These are phyloP conservation scores for Abrus precatorius DNA, from an alignment of 306 rosid genomes.

Conservation along the genomic window DNA sequence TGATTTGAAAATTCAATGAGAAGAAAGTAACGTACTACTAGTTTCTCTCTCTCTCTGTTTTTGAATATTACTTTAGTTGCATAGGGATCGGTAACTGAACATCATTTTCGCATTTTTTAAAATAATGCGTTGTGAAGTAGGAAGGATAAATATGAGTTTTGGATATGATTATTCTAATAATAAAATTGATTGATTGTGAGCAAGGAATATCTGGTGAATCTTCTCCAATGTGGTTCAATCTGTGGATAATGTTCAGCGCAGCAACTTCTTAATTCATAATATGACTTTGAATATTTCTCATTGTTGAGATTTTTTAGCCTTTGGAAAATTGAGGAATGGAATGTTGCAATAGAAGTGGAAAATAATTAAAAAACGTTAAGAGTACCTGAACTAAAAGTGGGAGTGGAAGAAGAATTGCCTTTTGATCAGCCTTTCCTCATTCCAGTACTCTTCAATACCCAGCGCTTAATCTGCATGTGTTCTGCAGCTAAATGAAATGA, in stretches of 20 bases:
- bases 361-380: slow-evolving; percentile 19
- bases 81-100: neutral
- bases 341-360: slow-evolving; percentile 4
- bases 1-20: neutral
- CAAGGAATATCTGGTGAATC: slow-evolving; percentile 3
- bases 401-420: slow-evolving; percentile 24
- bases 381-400: slow-evolving; percentile 6
- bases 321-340: slow-evolving; percentile 8
- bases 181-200: slow-evolving; percentile 36
- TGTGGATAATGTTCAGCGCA: slow-evolving; percentile 14
- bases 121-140: neutral
- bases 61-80: neutral
- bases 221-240: neutral
- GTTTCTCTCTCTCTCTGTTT: neutral
- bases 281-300: neutral
- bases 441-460: slow-evolving; percentile 12
- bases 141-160: slow-evolving; percentile 7
- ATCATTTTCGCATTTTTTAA: neutral
- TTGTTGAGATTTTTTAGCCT: slow-evolving; percentile 24
- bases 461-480: slow-evolving; percentile 18
- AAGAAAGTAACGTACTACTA: neutral
- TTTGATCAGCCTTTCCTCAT: slow-evolving; percentile 23
- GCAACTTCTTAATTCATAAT: neutral
- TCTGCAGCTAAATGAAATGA: slow-evolving; percentile 70
- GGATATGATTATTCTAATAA: neutral